These are phyloP conservation scores for Lachnellula occidentalis DNA, from an alignment of 2,329 filamentous ascomycete species.

Conservation along the genomic window DNA sequence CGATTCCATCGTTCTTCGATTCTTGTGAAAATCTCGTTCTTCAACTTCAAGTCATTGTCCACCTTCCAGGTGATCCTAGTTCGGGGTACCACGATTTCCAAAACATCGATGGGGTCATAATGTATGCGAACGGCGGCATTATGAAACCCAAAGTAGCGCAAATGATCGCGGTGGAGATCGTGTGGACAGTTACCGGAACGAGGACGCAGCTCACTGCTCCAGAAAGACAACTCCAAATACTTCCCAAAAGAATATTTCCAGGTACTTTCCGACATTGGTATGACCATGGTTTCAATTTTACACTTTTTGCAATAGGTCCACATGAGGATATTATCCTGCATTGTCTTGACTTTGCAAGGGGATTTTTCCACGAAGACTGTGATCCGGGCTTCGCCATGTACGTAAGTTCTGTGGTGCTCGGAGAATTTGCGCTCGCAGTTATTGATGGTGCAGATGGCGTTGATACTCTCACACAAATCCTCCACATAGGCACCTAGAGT, in stretches of 20 bases:
- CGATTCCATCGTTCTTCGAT: constrained; percentile 76
- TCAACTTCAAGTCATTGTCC: constrained; percentile 83
- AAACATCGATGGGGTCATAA: constrained; percentile 85
- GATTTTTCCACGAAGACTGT: constrained; percentile 83
- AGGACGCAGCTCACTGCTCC: constrained; percentile 77
- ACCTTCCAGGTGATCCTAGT: constrained; percentile 96
- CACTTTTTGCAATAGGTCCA: constrained; percentile 96
- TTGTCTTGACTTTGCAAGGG: constrained; percentile 56
- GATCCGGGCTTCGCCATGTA: constrained; percentile 90
- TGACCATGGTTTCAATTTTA: constrained; percentile 81
- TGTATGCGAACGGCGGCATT: constrained; percentile 84
- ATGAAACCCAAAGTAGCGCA: constrained; percentile 85
- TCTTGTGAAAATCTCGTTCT: constrained; percentile 82
- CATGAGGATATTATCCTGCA: constrained; percentile 81
- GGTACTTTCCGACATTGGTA: constrained; percentile 86
- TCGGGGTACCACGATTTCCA: constrained; percentile 90
- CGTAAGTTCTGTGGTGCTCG: constrained; percentile 93
- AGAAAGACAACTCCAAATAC: constrained; percentile 95
- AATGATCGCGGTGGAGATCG: constrained; percentile 86
- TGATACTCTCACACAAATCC: constrained; percentile 72
- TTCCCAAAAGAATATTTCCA: constrained; percentile 99
- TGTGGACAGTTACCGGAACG: constrained; percentile 75
- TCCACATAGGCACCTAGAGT: constrained; percentile 94
- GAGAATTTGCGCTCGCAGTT: constrained; percentile 84
- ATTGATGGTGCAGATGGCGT: constrained; percentile 73